These are phyloP conservation scores for Lachancea quebecensis DNA, from an alignment of 805 yeast genomes.

Conservation along the genomic window DNA sequence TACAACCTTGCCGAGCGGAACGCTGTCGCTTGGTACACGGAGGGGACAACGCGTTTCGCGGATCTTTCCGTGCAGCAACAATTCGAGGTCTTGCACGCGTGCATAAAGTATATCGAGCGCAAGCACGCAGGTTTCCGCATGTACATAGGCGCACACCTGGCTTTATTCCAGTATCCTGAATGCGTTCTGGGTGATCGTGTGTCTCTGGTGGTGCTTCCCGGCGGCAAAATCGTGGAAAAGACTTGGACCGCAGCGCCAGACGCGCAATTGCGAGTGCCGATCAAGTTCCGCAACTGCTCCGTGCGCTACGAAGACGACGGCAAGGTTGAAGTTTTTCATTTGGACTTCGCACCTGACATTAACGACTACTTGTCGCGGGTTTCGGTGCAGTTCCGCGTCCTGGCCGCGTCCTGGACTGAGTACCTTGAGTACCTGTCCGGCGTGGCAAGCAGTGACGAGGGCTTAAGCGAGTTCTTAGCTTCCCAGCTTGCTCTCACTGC, in stretches of 20 bases:
- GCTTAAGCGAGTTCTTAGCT: conserved; percentile 13
- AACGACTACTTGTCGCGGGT: conserved; percentile 24
- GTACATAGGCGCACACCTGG: conserved; percentile 23
- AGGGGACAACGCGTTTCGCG: conserved; percentile 8
- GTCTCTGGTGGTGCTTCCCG: conserved; percentile 21
- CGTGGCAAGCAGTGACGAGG: conserved; percentile 4
- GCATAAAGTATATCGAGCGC: conserved; percentile 27
- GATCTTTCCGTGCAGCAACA: conserved; percentile 17
- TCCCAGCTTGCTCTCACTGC: conserved; percentile 14
- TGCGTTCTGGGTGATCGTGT: conserved; percentile 12
- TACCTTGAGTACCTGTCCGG: conserved; percentile 16
- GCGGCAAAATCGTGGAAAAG: conserved; percentile 20
- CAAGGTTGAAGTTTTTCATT: conserved; percentile 20
- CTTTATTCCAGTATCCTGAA: conserved; percentile 24
- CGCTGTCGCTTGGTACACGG: conserved; percentile 7
- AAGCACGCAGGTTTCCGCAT: conserved; percentile 26
- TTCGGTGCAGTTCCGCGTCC: conserved; percentile 16
- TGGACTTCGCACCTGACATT: conserved; percentile 27
- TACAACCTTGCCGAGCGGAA: conserved; percentile 14
- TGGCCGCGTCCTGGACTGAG: conserved; percentile 23
- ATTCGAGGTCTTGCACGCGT: conserved; percentile 22
- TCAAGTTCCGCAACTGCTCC: conserved; percentile 27
- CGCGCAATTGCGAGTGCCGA: conserved; percentile 16
- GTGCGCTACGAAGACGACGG: conserved; percentile 16
- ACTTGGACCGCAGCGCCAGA: conserved; percentile 6